Percentiles rank a stretch among this genome's conserved stretches.
phyloP scores from a whole-genome alignment of 768 basidiomycete genomes.

The Pholiota microspora region DNA sequence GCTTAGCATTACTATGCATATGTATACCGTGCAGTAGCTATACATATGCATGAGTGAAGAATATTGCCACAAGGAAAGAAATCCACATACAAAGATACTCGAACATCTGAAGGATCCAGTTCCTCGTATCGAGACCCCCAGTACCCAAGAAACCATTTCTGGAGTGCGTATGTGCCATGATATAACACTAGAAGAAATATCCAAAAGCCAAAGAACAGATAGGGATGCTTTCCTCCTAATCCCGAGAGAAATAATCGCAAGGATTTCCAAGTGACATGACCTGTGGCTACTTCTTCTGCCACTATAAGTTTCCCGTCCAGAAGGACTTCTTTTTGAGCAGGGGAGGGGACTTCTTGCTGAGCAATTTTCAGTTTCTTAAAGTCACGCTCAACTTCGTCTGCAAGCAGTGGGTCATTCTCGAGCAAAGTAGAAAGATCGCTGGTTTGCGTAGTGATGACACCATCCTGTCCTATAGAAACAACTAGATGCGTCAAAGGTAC shows the following conservation, averaged over 20 bases:
- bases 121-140: slow-evolving; percentile 41
- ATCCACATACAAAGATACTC: background rate
- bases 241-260: slow-evolving; percentile 34
- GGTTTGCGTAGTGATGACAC: slow-evolving; percentile 47
- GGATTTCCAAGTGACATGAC: slow-evolving; percentile 21
- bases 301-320: slow-evolving; percentile 57
- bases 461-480: slow-evolving; percentile 51
- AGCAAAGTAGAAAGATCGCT: slow-evolving; percentile 20
- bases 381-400: background rate
- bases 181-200: slow-evolving; percentile 20
- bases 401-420: background rate
- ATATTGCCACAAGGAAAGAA: background rate
- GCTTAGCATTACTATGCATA: background rate
- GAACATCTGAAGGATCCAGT: slow-evolving; percentile 22
- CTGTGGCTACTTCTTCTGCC: slow-evolving; percentile 55
- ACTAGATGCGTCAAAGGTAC: slow-evolving; percentile 52
- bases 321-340: slow-evolving; percentile 1
- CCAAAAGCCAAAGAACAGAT: slow-evolving; percentile 31
- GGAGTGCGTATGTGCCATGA: slow-evolving; percentile 22
- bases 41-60: background rate
- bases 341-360: background rate
- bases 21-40: background rate
- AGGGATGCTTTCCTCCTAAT: slow-evolving; percentile 32
- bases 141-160: slow-evolving; percentile 41
- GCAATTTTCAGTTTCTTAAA: background rate